Percentiles rank a stretch among this genome's conserved stretches.
These are phyloP conservation scores for Jamesozyma jinghongensis DNA, from an alignment of 805 yeast genomes.

Conservation along the genomic window DNA sequence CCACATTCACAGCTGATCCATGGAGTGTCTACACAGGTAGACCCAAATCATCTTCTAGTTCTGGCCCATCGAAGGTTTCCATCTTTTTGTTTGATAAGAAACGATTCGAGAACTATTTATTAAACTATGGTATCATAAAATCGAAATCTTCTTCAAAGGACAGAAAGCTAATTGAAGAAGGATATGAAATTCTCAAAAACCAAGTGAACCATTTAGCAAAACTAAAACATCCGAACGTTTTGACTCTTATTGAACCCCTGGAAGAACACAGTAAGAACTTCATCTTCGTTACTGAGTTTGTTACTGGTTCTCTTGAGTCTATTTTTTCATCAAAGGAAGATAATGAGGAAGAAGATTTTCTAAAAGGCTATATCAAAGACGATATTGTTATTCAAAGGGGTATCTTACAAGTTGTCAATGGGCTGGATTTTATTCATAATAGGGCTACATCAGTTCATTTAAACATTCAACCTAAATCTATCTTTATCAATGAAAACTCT, in stretches of 20 bases:
- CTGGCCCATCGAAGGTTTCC: conserved; percentile 42
- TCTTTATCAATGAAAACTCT: conserved; percentile 70
- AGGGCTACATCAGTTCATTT: conserved; percentile 67
- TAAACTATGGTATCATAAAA: conserved; percentile 41
- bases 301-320: conserved; percentile 46
- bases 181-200: conserved; percentile 54
- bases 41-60: conserved; percentile 43
- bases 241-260: conserved; percentile 77
- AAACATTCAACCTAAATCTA: conserved; percentile 67
- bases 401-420: conserved; percentile 64
- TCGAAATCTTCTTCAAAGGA: conserved; percentile 34
- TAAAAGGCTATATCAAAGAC: conserved; percentile 45
- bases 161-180: conserved; percentile 43
- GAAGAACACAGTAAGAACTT: conserved; percentile 77
- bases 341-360: conserved; percentile 21
- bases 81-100: conserved; percentile 83
- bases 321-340: conserved; percentile 27
- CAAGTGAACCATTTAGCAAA: conserved; percentile 69
- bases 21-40: conserved; percentile 87
- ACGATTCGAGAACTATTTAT: conserved; percentile 50
- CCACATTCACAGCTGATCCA: conserved; percentile 65
- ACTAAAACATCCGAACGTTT: conserved; percentile 80
- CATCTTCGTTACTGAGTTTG: conserved; percentile 77
- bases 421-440: conserved; percentile 73
- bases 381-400: conserved; percentile 76